Base-by-base conservation (phyloP, 164 flowering plant genomes). In the Berberis thunbergii region DNA sequence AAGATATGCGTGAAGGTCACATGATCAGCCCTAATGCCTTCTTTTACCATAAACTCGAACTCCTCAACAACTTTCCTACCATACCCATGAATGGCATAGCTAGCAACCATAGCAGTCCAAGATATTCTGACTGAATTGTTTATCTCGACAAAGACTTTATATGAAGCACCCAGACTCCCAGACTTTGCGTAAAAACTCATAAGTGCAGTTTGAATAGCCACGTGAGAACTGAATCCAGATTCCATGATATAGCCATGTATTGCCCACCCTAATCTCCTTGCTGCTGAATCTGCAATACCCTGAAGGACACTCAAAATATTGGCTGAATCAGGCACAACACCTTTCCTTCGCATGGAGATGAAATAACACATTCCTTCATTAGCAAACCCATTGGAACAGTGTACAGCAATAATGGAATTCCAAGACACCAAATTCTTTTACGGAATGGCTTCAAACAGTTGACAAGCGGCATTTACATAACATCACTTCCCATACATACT, bases 51-150 rank as follows among this genome's bases (percentile, higher is more conserved):
- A 54, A 41, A 59, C 40, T 73, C 53, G 46, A 76, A 76, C 13
- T 63, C 7, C 55, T 45, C 41, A 10, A 76, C 49, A 7, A 77
- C 76, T 65, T 76, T 64, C 52, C 63, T 62, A 13, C 75, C 77
- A 68, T 57, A n/a, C 7, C 79, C 79, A 66, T 76, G 79, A 60
- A 70, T 61, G 45, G 73, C 75, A 75, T 75, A 72, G 42, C 67
- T 69, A 43, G 73, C 49, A 46, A 46, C 4, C 49, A 46, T 46
- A 8, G 49, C 4, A 46, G 49, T 46, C 8, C 49, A 46, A 46
- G 49, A 4, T 46, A 46, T 46, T 46, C 8, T 1, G 8, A 4
- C 49, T 46, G 49, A 1, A 8, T 46, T 46, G 49, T 46, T 4
- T 46, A 46, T 4, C 49, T 46, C 49, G 8, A 46, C 49, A 46